Evolutionary conservation across 129 eudicot species (phyloP), one percentile per base, ranked within the genome.

Genomic region (Calendula officinalis): DNA sequence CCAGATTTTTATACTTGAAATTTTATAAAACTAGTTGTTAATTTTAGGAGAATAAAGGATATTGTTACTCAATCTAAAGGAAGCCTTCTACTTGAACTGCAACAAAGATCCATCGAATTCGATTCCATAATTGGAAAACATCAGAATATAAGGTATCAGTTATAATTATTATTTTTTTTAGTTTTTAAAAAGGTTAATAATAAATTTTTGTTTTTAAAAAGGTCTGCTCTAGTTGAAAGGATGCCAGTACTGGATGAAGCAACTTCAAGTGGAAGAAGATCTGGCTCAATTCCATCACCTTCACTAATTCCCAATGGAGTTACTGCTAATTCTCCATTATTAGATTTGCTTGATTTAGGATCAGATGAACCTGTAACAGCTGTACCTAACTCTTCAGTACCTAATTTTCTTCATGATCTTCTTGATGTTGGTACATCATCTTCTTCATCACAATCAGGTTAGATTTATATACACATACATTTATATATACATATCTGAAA

Each of bases 231-330:
- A 68, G 86, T 87, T 35, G 97, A 90, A 66, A 77, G 87, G 73
- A 90, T 90, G 95, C 97, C 97, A 3, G 92, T 86, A 49, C 91
- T 90, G 64, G 97, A 90, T 68, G 97, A 90, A 68, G 88, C 97
- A 70, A 86, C 87, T 47, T 84, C 68, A 53, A 84, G 80, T 53
- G 89, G 91, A 56, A 90, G 87, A 71, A 90, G 74, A 71, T 82
- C 85, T 53, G 95, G 95, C 58, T 84, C 95, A 11, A 72, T 86
- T 43, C 83, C 86, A 6, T 79, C 95, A 67, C 73, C 87, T 60
- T 84, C 86, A 42, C 76, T 73, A 15, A 80, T 80, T 57, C 78
- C 92, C 35, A 90, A 82, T 75, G 97, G 97, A 48, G 79, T 84
- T 64, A 56, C 89, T 53, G 38, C 61, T 35, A 75, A 83, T 63